Evolutionary conservation across 2,329 filamentous ascomycete genomes (phyloP).

Genomic region (Hymenoscyphus occultus): DNA sequence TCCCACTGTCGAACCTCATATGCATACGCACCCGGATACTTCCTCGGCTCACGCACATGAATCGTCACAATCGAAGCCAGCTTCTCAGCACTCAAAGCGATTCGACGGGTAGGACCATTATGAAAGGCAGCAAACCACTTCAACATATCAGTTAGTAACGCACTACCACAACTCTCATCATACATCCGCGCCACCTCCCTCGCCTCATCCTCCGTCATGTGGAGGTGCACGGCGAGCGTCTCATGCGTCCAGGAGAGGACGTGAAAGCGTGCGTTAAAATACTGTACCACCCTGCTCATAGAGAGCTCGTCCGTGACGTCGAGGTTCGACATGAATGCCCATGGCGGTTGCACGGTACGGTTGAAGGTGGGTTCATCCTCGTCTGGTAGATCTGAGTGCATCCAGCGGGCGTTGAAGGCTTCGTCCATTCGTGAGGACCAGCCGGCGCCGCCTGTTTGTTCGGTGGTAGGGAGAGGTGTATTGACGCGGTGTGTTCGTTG

Average conservation of each 20-base stretch:
- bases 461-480: neutral
- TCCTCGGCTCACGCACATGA: neutral
- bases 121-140: neutral
- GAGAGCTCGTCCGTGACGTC: neutral
- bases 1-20: neutral
- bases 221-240: too few species aligned
- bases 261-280: neutral
- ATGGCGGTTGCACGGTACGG: neutral
- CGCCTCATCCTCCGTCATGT: neutral
- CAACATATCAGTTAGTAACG: conserved; percentile 2
- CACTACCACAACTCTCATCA: neutral
- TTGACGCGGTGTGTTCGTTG: too few species aligned
- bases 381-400: neutral
- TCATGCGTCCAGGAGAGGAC: neutral
- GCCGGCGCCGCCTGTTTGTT: neutral
- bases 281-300: neutral
- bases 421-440: conserved; percentile 1
- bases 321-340: conserved; percentile 10
- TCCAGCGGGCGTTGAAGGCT: neutral
- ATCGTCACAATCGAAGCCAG: neutral
- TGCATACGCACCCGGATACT: neutral
- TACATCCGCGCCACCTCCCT: neutral
- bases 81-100: neutral
- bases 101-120: neutral
- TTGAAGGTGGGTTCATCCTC: too few species aligned